Evolutionary conservation across 345 rosid genomes (phyloP), one percentile per base, ranked within the genome.

Genomic region (Cardamine occulta): DNA sequence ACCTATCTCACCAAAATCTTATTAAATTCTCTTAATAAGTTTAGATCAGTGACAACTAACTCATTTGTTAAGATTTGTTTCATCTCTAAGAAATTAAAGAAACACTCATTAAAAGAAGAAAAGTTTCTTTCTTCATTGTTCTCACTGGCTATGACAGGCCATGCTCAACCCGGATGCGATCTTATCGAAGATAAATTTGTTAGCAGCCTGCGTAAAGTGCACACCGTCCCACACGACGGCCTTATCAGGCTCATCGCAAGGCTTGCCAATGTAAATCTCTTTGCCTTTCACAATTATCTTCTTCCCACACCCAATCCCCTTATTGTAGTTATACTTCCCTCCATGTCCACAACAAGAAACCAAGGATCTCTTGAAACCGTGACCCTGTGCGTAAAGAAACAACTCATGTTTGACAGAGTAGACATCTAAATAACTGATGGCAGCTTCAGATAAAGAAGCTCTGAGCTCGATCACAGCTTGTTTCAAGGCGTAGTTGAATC

Each of bases 311-410:
- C 89, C 83, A 32, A 81, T 68, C 26, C 80, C 2, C 49, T 60
- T 78, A 64, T 83, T 85, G 78, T 81, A 91, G 52, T 91, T 91
- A 45, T 87, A 87, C 79, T 82, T 88, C 18, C 98, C 98, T 14
- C 97, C 97, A 65, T 85, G 88, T 0, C 98, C 94, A 48, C 97
- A 93, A 45, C 97, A 91, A 6, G 88, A 79, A 19, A 83, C 84
- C 47, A 89, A 39, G 8, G 93, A 82, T 34, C 88, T 76, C 12
- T 49, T 79, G 75, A 93, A 89, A n/a, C 97, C 94, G 8, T 77
- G 76, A 53, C 68, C 84, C n/a, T 69, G 77, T 4, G 91, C 75
- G 23, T 77, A 84, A 71, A 54, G 66, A 69, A 84, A 57, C 68
- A 93, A 82, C 1, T 77, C 66, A 63, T 88, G 78, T 56, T 91